A percentile compares a stretch with the other conserved stretches of the same genome.
These are phyloP conservation scores for Kodamaea leandrae DNA, from an alignment of 805 yeast genomes.

Conservation along the genomic window DNA sequence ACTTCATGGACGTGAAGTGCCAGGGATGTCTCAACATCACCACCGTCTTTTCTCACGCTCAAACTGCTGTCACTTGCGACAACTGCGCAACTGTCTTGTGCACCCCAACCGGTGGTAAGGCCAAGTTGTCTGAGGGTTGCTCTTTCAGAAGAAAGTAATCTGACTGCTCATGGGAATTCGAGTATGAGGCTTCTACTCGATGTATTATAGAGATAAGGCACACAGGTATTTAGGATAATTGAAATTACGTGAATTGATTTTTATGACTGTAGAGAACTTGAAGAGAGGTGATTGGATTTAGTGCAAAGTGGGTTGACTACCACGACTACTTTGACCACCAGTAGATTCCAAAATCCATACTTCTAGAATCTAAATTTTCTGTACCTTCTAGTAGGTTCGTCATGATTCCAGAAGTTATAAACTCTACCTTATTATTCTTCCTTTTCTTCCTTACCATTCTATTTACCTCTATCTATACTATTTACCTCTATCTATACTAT, in stretches of 20 bases:
- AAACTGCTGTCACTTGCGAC: conserved; percentile 43
- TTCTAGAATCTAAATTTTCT: too few relatives aligned
- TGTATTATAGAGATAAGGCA: conserved; percentile 2
- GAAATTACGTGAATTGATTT: too few relatives aligned
- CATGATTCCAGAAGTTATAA: too few relatives aligned
- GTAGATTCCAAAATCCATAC: too few relatives aligned
- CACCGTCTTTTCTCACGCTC: conserved; percentile 43
- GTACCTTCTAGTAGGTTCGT: too few relatives aligned
- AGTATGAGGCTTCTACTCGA: conserved; percentile 3
- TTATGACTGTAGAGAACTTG: too few relatives aligned
- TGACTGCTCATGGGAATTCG: background rate
- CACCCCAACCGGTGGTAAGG: conserved; percentile 44
- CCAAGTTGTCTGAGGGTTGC: conserved; percentile 42
- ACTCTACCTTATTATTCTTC: too few relatives aligned
- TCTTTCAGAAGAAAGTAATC: conserved; percentile 41
- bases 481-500: background rate
- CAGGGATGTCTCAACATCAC: conserved; percentile 42
- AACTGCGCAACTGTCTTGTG: conserved; percentile 40
- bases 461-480: background rate
- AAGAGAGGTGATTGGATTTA: too few relatives aligned
- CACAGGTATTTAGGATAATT: background rate
- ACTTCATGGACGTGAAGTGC: conserved; percentile 43
- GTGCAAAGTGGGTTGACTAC: too few relatives aligned
- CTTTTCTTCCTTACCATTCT: background rate
- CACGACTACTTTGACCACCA: too few relatives aligned